Conservation (phyloP, 1,284 basidiomycete genomes). For the Malassezia pachydermatis region DNA sequence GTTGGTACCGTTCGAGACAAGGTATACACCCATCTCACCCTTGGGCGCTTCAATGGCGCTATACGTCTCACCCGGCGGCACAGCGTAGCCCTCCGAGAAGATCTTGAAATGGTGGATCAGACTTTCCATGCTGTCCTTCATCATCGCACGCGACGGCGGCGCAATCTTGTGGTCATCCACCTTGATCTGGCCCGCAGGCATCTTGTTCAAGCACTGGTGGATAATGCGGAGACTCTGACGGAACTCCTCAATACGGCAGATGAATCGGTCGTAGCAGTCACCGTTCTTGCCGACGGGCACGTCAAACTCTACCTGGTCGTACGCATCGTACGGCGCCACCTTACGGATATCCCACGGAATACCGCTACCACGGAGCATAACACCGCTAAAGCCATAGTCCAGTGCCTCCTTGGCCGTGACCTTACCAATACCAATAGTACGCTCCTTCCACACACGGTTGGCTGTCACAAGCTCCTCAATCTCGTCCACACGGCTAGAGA, state of each 20-base stretch:
- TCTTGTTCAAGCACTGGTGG: conserved; percentile 79
- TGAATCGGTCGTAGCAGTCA: conserved; percentile 88
- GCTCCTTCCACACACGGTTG: conserved; percentile 94
- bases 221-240: conserved; percentile 86
- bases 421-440: conserved; percentile 79
- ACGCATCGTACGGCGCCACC: conserved; percentile 87
- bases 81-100: conserved; percentile 89
- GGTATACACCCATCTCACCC: conserved; percentile 69
- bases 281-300: conserved; percentile 91
- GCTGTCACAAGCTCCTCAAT: conserved; percentile 95
- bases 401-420: conserved; percentile 87
- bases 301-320: conserved; percentile 92
- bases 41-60: conserved; percentile 95
- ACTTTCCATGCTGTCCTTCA: conserved; percentile 97
- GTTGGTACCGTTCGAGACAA: conserved; percentile 47
- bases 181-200: conserved; percentile 83
- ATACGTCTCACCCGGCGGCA: conserved; percentile 96
- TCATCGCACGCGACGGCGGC: conserved; percentile 88
- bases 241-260: conserved; percentile 97
- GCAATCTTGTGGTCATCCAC: conserved; percentile 95
- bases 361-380: conserved; percentile 91
- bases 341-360: conserved; percentile 88
- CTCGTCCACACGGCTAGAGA: conserved; percentile 79
- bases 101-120: conserved; percentile 95
- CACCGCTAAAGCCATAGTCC: conserved; percentile 88